These are phyloP conservation scores for Hyaloscypha hepaticicola DNA, from an alignment of 495 filamentous ascomycete species.

Conservation along the genomic window DNA sequence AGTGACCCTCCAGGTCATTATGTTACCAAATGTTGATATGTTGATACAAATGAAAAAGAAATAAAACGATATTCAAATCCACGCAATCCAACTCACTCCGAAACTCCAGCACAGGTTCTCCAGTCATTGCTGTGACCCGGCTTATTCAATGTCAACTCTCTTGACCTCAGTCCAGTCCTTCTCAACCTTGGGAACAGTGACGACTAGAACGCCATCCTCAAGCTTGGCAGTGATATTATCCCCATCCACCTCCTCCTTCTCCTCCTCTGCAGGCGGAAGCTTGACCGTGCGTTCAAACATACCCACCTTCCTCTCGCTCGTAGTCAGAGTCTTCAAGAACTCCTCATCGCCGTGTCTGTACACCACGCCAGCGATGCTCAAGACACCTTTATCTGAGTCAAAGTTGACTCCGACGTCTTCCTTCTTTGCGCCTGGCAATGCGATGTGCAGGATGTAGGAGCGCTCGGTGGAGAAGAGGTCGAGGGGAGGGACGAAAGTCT, in stretches of 20 bases:
- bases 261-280: slow-evolving; percentile 47
- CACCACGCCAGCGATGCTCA: slow-evolving; percentile 69
- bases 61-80: no score
- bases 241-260: slow-evolving; percentile 60
- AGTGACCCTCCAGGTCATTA: slow-evolving; percentile 20
- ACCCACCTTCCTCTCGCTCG: slow-evolving; percentile 68
- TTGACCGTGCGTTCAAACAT: slow-evolving; percentile 70
- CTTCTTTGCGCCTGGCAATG: slow-evolving; percentile 74
- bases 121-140: not conserved
- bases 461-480: slow-evolving; percentile 70
- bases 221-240: slow-evolving; percentile 67
- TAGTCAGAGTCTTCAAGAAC: slow-evolving; percentile 61
- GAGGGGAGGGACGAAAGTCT: slow-evolving; percentile 59
- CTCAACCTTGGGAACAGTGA: slow-evolving; percentile 69
- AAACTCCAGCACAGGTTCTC: slow-evolving; percentile 4
- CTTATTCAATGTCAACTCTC: slow-evolving; percentile 58
- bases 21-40: slow-evolving; percentile 6
- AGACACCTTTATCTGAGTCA: slow-evolving; percentile 61
- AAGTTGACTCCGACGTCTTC: slow-evolving; percentile 75
- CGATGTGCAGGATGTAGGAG: slow-evolving; percentile 66
- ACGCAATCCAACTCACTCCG: slow-evolving; percentile 7
- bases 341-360: slow-evolving; percentile 71
- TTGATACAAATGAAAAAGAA: not conserved
- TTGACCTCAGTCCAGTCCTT: slow-evolving; percentile 57
- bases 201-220: slow-evolving; percentile 57